A percentile compares a stretch with the other conserved stretches of the same genome.
Conservation (phyloP, 495 filamentous ascomycete genomes). For the Aspergillus sclerotioniger region DNA sequence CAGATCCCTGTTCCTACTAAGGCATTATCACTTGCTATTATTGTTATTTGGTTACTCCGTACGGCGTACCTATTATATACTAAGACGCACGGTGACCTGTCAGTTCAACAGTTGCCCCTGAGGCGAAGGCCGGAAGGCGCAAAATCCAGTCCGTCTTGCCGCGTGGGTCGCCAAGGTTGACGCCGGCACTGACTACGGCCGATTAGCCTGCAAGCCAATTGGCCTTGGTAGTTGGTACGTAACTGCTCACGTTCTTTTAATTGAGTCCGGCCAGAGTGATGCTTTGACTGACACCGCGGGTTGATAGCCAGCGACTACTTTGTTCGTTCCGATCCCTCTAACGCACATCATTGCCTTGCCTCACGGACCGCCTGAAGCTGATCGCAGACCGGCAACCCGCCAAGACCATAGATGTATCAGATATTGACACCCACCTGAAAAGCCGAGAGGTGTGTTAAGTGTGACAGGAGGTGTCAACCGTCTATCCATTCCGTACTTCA, state of each 20-base stretch:
- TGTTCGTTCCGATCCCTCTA: neutral
- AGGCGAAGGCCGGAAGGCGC: constrained; percentile 4
- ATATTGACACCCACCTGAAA: neutral
- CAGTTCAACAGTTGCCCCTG: constrained; percentile 17
- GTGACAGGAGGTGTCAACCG: neutral
- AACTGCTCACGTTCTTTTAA: constrained; percentile 14
- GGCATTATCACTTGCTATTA: neutral
- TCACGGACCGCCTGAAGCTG: neutral
- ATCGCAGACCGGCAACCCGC: neutral
- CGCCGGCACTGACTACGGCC: neutral
- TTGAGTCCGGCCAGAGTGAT: neutral
- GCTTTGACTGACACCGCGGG: neutral
- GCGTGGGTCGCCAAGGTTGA: constrained; percentile 14
- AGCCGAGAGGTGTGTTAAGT: neutral
- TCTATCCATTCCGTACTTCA: no score
- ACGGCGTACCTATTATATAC: neutral
- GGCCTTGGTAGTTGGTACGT: constrained; percentile 1
- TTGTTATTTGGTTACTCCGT: no score
- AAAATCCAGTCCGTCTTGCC: constrained; percentile 15
- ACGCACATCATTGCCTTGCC: neutral
- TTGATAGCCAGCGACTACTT: neutral
- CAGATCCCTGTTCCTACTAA: neutral
- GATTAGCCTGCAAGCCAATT: neutral
- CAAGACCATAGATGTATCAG: neutral
- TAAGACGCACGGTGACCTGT: constrained; percentile 15